Base-by-base conservation (phyloP, 345 rosid species). In the Dovyalis caffra region DNA sequence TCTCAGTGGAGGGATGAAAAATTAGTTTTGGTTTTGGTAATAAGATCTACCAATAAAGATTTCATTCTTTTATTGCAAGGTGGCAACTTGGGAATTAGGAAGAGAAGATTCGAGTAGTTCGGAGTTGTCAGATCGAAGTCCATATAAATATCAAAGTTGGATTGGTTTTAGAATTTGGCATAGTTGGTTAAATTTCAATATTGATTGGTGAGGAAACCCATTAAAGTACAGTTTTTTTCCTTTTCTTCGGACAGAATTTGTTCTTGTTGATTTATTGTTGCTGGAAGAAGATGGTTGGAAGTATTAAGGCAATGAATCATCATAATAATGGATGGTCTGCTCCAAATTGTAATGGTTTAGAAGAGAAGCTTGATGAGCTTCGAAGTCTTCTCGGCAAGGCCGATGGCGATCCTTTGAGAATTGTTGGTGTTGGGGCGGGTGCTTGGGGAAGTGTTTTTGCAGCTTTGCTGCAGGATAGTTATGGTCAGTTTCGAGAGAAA, bases 401-500 rank as follows among this genome's bases (percentile, higher is more conserved):
- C 1, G 93, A 91, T 32, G 91, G 92, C 10, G 97, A 91, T 83
- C 97, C 98, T 0, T 74, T 95, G 29, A 91, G 94, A 81, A 90
- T 93, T 64, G 98, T 91, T 11, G 93, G 98, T 29, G 86, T 95
- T 31, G 99, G 99, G 35, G 98, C 97, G 0, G 98, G 99, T 68
- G 99, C 98, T 66, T 95, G 99, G 98, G 98, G 98, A 37, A 93
- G 98, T 80, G 99, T 93, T 57, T 95, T 93, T 74, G 83, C 90
- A 70, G 97, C 99, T 26, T 80, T 95, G 84, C 80, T 95, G 76
- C 99, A 95, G 83, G 96, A 93, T 37, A 83, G 87, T 77, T 95
- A 90, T 74, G 97, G 99, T 66, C 81, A 89, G 37, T 84, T 90
- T 51, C 84, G 98, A n/a, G 92, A 93, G 15, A 95, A 95, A 92